Conservation (phyloP, 306 rosid species). For the Lathyrus oleraceus region DNA sequence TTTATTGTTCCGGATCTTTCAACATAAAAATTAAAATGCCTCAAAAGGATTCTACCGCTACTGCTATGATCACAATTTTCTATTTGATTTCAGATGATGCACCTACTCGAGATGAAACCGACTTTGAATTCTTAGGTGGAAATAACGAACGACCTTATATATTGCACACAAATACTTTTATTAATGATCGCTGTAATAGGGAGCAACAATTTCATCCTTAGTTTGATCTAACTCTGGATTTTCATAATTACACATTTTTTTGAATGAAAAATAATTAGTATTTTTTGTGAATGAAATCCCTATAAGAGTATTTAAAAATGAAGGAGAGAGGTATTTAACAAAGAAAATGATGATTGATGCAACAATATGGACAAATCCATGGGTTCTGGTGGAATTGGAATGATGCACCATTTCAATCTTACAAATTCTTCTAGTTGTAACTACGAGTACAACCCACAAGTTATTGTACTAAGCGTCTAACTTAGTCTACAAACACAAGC, state of each 20-base stretch:
- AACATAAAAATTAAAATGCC: constrained; percentile 28
- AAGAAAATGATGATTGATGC: constrained; percentile 23
- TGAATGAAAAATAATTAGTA: constrained; percentile 37
- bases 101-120: constrained; percentile 32
- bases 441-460: too few species aligned
- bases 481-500: too few species aligned
- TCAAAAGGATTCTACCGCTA: constrained; percentile 13
- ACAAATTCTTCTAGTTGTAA: too few species aligned
- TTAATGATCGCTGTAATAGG: constrained; percentile 14
- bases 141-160: neutral
- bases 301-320: constrained; percentile 29
- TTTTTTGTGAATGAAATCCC: constrained; percentile 34
- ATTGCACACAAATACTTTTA: constrained; percentile 34
- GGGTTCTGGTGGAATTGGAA: constrained; percentile 41
- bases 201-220: constrained; percentile 32
- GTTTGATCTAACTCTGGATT: constrained; percentile 38
- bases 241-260: constrained; percentile 32
- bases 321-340: constrained; percentile 33
- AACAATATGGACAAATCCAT: constrained; percentile 36
- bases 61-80: constrained; percentile 34
- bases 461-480: too few species aligned
- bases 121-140: constrained; percentile 42
- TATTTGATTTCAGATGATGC: constrained; percentile 13
- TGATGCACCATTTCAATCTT: constrained; percentile 32
- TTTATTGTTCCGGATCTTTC: constrained; percentile 37